Conservation (phyloP, 1,284 basidiomycete species). For the Papiliotrema nemorosa region DNA sequence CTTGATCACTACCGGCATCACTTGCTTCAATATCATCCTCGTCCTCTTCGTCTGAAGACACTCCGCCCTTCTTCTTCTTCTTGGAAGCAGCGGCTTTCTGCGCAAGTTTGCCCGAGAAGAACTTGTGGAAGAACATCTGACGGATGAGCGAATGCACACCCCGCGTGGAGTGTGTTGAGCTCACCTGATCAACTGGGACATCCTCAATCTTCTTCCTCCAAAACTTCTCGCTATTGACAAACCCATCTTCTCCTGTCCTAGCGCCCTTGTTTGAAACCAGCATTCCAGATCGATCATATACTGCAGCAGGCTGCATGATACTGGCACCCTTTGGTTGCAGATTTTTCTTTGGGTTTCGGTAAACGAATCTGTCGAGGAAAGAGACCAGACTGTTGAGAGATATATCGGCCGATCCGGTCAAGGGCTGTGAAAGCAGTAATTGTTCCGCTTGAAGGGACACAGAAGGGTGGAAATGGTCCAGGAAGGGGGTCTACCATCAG, state of each 20-base stretch:
- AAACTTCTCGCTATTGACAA: constrained; percentile 77
- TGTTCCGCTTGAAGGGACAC: constrained; percentile 81
- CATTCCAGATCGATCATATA: constrained; percentile 58
- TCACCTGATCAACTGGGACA: constrained; percentile 81
- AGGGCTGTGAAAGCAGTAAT: constrained; percentile 61
- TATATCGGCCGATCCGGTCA: constrained; percentile 82
- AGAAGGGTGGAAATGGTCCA: constrained; percentile 87
- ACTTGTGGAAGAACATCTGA: constrained; percentile 53
- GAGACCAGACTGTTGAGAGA: constrained; percentile 88
- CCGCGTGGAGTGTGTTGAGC: constrained; percentile 27
- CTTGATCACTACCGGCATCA: constrained; percentile 39
- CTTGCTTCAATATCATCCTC: constrained; percentile 33
- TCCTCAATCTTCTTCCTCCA: constrained; percentile 69
- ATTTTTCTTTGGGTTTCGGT: constrained; percentile 92
- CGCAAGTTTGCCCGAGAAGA: constrained; percentile 55
- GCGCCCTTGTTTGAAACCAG: constrained; percentile 69
- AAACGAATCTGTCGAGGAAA: constrained; percentile 86
- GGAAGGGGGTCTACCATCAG: constrained; percentile 55
- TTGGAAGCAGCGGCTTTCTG: constrained; percentile 53
- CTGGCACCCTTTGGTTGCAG: constrained; percentile 65
- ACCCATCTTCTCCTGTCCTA: constrained; percentile 40
- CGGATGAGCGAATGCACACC: neutral
- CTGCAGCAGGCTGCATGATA: constrained; percentile 92
- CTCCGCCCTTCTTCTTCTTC: constrained; percentile 49
- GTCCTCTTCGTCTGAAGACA: neutral